A percentile compares a stretch with the other conserved stretches of the same genome.
phyloP scores from a whole-genome alignment of 2,329 filamentous ascomycete species.

The Nemania sp. region DNA sequence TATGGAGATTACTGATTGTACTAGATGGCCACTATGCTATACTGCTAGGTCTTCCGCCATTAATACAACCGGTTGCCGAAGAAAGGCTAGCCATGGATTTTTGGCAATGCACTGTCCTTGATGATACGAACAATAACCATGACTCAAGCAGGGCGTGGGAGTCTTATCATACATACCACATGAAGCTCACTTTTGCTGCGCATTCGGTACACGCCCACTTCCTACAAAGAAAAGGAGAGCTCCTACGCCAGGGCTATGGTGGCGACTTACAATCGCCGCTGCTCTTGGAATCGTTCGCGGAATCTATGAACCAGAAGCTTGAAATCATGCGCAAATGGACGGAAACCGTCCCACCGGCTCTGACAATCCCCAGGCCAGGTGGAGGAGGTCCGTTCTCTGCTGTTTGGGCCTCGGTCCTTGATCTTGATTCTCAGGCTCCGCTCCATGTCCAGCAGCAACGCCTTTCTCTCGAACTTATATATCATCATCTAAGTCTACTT shows the following conservation, averaged over 20 bases:
- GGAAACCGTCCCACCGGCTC: slow-evolving; percentile 9
- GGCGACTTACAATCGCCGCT: slow-evolving; percentile 2
- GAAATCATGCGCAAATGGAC: slow-evolving; percentile 6
- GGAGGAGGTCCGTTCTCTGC: slow-evolving; percentile 17
- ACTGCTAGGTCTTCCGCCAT: slow-evolving; percentile 20
- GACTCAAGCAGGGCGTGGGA: background rate
- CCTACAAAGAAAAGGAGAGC: slow-evolving; percentile 4
- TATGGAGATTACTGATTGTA: slow-evolving; percentile 16
- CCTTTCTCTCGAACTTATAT: slow-evolving; percentile 20
- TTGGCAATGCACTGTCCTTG: slow-evolving; percentile 16
- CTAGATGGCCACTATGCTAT: slow-evolving; percentile 23
- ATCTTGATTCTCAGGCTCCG: slow-evolving; percentile 17
- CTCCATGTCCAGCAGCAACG: slow-evolving; percentile 26
- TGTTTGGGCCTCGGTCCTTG: slow-evolving; percentile 12
- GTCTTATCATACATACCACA: background rate
- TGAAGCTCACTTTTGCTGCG: background rate
- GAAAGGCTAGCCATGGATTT: slow-evolving; percentile 16
- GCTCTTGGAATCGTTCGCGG: slow-evolving; percentile 3
- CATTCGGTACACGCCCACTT: slow-evolving; percentile 1
- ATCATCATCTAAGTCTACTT: slow-evolving; percentile 24
- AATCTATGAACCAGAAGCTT: slow-evolving; percentile 10
- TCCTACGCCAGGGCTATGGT: slow-evolving; percentile 9
- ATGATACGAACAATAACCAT: background rate
- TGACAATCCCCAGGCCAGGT: slow-evolving; percentile 20
- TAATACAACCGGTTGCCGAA: slow-evolving; percentile 19